A percentile compares a stretch with the other conserved stretches of the same genome.
Evolutionary conservation across 148 eudicot species (phyloP).

Genomic region (Rhododendron henanense): DNA sequence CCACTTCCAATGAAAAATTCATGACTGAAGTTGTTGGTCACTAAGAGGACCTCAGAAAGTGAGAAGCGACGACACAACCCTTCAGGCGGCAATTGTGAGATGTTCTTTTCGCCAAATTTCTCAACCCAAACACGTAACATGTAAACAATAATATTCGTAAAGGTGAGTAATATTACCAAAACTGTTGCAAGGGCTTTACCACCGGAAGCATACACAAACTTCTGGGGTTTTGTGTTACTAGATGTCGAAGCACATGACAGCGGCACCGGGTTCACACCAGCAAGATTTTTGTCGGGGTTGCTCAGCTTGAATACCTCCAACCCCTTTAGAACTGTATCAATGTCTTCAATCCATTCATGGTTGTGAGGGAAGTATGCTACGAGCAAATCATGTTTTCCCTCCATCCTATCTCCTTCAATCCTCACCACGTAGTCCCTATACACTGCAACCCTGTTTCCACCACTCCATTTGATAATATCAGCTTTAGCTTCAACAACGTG

Average conservation of each 20-base stretch:
- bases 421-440: conserved; percentile 13
- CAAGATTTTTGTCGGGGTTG: neutral
- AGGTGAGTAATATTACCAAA: neutral
- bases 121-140: neutral
- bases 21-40: conserved; percentile 2
- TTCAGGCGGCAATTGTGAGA: too few species aligned
- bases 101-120: neutral
- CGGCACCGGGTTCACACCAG: neutral
- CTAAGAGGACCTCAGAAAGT: neutral
- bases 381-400: neutral
- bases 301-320: conserved; percentile 28
- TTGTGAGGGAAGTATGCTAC: neutral
- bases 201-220: neutral
- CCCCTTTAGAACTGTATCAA: conserved; percentile 2
- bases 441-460: neutral
- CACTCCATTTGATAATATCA: conserved; percentile 11
- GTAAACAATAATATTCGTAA: neutral
- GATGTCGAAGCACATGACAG: neutral
- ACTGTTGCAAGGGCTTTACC: neutral
- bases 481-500: conserved; percentile 11
- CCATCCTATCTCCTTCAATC: neutral
- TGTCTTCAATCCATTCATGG: neutral
- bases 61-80: neutral
- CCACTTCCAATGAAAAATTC: conserved; percentile 13
- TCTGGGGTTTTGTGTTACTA: neutral